Percentiles rank a stretch among this genome's conserved stretches.
phyloP scores from a whole-genome alignment of 148 eudicot species.

The Vaccinium darrowii region DNA sequence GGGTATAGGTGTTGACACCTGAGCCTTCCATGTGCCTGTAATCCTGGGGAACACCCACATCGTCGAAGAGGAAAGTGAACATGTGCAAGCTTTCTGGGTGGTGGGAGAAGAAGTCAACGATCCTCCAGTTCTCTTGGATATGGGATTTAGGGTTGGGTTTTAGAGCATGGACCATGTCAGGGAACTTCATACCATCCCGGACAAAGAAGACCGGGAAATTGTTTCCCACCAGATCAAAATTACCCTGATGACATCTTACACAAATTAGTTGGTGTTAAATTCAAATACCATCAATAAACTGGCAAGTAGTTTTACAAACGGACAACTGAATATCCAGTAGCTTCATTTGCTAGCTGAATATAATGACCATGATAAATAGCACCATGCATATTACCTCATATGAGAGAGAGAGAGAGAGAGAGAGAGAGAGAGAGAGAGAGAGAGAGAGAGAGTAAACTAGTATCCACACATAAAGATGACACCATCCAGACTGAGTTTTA shows the following conservation, averaged over 20 bases:
- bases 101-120: constrained; percentile 92
- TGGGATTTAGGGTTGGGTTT: constrained; percentile 97
- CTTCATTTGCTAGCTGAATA: not conserved
- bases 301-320: not conserved
- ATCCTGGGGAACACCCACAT: constrained; percentile 74
- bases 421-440: not conserved
- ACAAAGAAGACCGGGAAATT: constrained; percentile 92
- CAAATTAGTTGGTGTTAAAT: not conserved
- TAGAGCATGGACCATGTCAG: constrained; percentile 88
- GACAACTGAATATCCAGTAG: not conserved
- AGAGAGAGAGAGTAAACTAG: not conserved
- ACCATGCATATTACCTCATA: not conserved
- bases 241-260: constrained; percentile 49
- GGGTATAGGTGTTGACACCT: constrained; percentile 85
- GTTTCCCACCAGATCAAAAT: constrained; percentile 96
- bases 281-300: constrained; percentile 9
- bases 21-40: constrained; percentile 98
- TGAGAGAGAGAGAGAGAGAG: not conserved
- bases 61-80: constrained; percentile 86
- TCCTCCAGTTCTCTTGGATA: constrained; percentile 94
- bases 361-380: not conserved
- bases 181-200: constrained; percentile 92
- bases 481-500: not conserved
- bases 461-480: not conserved
- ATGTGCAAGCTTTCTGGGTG: constrained; percentile 88